Evolutionary conservation across 768 basidiomycete genomes (phyloP), one percentile per base, ranked within the genome.

Genomic region (Leccinum imitatum): DNA sequence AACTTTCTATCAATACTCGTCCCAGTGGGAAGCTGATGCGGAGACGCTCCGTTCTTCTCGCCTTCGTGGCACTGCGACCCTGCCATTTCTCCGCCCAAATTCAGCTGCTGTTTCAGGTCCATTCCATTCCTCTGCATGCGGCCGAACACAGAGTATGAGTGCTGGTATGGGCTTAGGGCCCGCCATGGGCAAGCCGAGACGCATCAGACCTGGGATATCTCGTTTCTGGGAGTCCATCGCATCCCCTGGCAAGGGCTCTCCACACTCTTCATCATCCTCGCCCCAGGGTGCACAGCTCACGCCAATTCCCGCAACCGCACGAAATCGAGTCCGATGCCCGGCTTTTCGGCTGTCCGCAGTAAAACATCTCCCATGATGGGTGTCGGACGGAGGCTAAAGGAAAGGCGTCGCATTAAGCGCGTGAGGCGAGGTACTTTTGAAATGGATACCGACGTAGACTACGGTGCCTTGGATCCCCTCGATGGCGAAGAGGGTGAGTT

Each of bases 401-500:
- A 71, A 54, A 73, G 19, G 51, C 66, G 71, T 27, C 71, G 70
- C 51, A 68, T 59, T 62, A 81, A 77, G 65, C 73, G 73, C 39
- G 76, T 73, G 44, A 70, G 69, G 23, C 74, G 69, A n/a, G 64
- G 66, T 58, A 31, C 62, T 61, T 54, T 66, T n/a, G 68, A 67
- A 4, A 60, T 62, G 2, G 64, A 65, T 41, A 62, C 59, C 6
- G 71, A 71, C 53, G 64, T 75, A 64, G 81, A 87, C 66, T 89
- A 85, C 63, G 77, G 80, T 15, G 81, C 84, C 55, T 73, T 89
- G 35, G 80, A 80, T 21, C 91, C 92, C 0, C 80, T 94, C 48
- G 89, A 90, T 62, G 89, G 89, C n/a, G 92, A 94, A 65, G 92
- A 91, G 71, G 93, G 90, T 14, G 90, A 92, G 63, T 78, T 92